phyloP scores from a whole-genome alignment of 2,329 filamentous ascomycete species.

The Ophiostoma sp. region DNA sequence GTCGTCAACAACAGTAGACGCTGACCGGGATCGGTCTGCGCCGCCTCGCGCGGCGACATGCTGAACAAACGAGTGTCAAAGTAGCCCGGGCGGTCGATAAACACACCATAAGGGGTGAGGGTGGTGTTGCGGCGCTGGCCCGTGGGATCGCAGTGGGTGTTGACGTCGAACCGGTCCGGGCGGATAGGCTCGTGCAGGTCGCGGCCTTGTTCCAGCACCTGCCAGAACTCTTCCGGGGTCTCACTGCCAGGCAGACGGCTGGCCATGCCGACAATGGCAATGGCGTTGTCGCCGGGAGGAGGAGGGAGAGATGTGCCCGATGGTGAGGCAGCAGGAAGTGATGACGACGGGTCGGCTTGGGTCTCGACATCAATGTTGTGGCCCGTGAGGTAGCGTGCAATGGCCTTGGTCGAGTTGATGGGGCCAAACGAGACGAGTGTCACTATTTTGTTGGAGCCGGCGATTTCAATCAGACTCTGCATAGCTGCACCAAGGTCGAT shows the following conservation, averaged over 20 bases:
- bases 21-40: slow-evolving; percentile 79
- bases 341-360: background rate
- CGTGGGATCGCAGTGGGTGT: slow-evolving; percentile 68
- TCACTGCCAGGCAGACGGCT: slow-evolving; percentile 74
- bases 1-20: slow-evolving; percentile 73
- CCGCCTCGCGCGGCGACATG: slow-evolving; percentile 74
- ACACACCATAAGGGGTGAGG: slow-evolving; percentile 74
- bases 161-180: slow-evolving; percentile 69
- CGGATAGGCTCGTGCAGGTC: slow-evolving; percentile 71
- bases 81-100: slow-evolving; percentile 69
- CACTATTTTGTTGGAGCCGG: background rate
- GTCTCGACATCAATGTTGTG: background rate
- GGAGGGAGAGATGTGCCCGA: slow-evolving; percentile 51
- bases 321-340: background rate
- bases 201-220: slow-evolving; percentile 71
- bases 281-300: slow-evolving; percentile 35
- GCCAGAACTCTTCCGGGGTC: slow-evolving; percentile 73
- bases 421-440: slow-evolving; percentile 2
- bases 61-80: slow-evolving; percentile 87
- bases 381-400: background rate
- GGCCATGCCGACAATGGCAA: slow-evolving; percentile 83
- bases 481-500: background rate
- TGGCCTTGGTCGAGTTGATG: background rate
- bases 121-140: slow-evolving; percentile 75
- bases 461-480: background rate